Percentiles rank a stretch among this genome's conserved stretches.
Evolutionary conservation across 2,329 filamentous ascomycete genomes (phyloP).

Genomic region (Byssochlamys sp.): DNA sequence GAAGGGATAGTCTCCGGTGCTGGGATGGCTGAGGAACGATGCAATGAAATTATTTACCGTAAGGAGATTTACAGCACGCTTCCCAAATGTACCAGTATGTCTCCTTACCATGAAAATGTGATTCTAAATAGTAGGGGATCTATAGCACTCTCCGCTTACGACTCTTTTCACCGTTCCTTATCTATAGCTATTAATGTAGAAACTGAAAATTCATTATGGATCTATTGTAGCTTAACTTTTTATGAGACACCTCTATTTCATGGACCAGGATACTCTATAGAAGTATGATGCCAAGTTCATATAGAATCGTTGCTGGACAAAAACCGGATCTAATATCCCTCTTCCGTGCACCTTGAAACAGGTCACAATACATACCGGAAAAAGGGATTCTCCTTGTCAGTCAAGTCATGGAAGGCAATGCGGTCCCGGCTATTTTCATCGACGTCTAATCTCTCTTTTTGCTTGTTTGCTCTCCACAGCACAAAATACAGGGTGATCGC

Average conservation of each 20-base stretch:
- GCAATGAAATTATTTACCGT: too few species aligned
- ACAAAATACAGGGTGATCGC: conserved; percentile 50
- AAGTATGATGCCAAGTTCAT: neutral
- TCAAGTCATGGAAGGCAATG: conserved; percentile 58
- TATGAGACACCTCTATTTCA: neutral
- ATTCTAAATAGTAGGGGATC: too few species aligned
- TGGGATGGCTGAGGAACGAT: neutral
- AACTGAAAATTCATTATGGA: too few species aligned
- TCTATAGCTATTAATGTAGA: too few species aligned
- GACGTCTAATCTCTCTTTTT: conserved; percentile 38
- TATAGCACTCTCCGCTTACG: too few species aligned
- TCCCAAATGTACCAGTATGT: too few species aligned
- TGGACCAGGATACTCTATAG: neutral
- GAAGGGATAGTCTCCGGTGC: neutral
- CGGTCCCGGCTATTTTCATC: conserved; percentile 55
- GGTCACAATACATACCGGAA: conserved; percentile 53
- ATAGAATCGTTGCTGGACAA: neutral
- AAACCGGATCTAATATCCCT: neutral
- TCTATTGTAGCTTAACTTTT: too few species aligned
- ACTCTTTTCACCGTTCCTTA: too few species aligned
- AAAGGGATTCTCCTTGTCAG: conserved; percentile 59
- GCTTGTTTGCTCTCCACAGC: conserved; percentile 50
- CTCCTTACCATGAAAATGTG: too few species aligned
- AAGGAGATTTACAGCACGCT: too few species aligned
- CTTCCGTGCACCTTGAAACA: neutral